Evolutionary conservation across 2,329 filamentous ascomycete genomes (phyloP), one percentile per base, ranked within the genome.

Genomic region (Fusarium piperis): DNA sequence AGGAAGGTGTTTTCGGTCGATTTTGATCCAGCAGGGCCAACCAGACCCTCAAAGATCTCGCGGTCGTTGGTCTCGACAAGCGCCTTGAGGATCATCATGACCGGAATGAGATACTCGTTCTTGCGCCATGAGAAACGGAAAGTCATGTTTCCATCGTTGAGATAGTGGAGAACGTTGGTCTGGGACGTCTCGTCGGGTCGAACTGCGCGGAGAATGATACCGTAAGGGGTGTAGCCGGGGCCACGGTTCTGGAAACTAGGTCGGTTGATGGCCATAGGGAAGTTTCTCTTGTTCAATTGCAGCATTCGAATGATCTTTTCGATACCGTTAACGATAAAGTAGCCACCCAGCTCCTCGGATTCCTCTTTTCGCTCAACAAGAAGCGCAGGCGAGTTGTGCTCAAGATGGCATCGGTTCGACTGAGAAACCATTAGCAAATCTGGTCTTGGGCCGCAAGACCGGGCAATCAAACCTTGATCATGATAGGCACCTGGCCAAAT

Each of bases 111-210:
- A 78, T 94, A 99, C 82, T 99, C 96, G 75, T 94, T 94, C 83
- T 99, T 99, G 74, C 95, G 89, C 95, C 95, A 99, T 8, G 95
- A 98, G 82, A 99, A 99, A 63, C 96, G 89, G 83, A 99, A 97
- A 1, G 94, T 98, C 76, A 98, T 91, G 81, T 98, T 98, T 72
- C 96, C 96, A 80, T 99, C 96, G 76, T 88, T 94, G 63, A 99
- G 89, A 81, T 98, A 99, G 83, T 99, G 96, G 55, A 99, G 87
- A 35, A 97, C 94, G 78, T 98, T 99, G 38, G 95, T 98, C 82
- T 98, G 95, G 32, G 95, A 98, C 10, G 95, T 98, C 83, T 99
- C 94, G 82, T 99, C 96, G n/a, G 95, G 95, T 65, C 96, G 91
- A 62, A 98, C 94, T 3, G 92, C 97, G 83, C 96, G 92, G 74